Evolutionary conservation across 225 moss, liverwort and hornwort species (phyloP).

Genomic region (Straminergon stramineum): DNA sequence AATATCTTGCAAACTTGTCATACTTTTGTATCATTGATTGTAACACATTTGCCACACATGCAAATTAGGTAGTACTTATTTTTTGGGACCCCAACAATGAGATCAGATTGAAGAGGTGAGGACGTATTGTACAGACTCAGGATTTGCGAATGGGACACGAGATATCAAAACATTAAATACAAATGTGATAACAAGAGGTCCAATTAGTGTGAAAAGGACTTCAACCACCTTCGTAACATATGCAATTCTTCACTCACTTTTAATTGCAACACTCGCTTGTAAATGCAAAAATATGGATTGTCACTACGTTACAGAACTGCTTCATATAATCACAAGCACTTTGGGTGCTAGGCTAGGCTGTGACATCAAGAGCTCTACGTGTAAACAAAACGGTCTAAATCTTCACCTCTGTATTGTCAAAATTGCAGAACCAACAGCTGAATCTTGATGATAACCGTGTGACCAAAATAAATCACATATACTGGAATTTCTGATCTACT

Average conservation of each 20-base stretch:
- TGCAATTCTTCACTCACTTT: neutral
- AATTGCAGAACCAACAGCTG: neutral
- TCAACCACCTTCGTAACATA: neutral
- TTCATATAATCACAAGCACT: neutral
- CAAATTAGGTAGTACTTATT: neutral
- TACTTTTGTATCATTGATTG: neutral
- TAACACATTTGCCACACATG: neutral
- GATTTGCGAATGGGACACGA: too few relatives aligned
- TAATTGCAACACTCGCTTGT: neutral
- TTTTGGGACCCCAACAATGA: neutral
- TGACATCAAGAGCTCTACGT: neutral
- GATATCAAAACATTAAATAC: neutral
- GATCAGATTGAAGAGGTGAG: neutral
- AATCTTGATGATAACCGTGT: neutral
- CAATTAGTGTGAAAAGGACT: neutral
- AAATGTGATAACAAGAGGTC: neutral
- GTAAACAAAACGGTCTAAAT: neutral
- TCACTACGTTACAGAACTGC: neutral
- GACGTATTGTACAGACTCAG: neutral
- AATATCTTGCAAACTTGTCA: neutral
- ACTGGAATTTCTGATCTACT: neutral
- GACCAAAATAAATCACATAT: neutral
- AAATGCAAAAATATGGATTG: neutral
- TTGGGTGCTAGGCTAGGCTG: neutral
- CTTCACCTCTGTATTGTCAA: neutral